Evolutionary conservation across 2,329 filamentous ascomycete genomes (phyloP).

Genomic region (Colletotrichum echinochloae): DNA sequence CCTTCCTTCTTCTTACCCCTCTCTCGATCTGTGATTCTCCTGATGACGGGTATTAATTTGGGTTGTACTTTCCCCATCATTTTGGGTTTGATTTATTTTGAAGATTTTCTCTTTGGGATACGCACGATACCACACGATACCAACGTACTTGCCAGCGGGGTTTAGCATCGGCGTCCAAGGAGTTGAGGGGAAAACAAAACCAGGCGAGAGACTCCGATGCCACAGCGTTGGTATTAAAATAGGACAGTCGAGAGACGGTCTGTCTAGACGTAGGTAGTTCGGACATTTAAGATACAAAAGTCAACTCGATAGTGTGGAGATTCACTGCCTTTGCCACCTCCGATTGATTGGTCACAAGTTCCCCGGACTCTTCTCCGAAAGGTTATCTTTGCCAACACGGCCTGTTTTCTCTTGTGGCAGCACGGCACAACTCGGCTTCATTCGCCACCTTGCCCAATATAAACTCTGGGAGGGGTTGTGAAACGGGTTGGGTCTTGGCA

Average conservation of each 20-base stretch:
- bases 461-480: too few relatives aligned
- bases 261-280: too few relatives aligned
- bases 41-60: neutral
- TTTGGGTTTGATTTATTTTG: neutral
- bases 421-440: neutral
- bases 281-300: neutral
- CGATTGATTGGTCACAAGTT: neutral
- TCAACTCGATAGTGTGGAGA: too few relatives aligned
- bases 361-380: too few relatives aligned
- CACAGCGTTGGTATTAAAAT: neutral
- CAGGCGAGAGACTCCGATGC: constrained; percentile 2
- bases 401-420: neutral
- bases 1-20: too few relatives aligned
- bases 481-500: too few relatives aligned
- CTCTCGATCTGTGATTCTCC: neutral
- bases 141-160: neutral
- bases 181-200: neutral
- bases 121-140: constrained; percentile 5
- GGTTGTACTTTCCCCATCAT: neutral
- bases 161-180: constrained; percentile 2
- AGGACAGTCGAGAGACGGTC: neutral
- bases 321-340: neutral
- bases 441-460: too few relatives aligned
- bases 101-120: neutral
- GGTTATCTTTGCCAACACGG: too few relatives aligned